phyloP scores from a whole-genome alignment of 257 asterid species.

The Salvia splendens region DNA sequence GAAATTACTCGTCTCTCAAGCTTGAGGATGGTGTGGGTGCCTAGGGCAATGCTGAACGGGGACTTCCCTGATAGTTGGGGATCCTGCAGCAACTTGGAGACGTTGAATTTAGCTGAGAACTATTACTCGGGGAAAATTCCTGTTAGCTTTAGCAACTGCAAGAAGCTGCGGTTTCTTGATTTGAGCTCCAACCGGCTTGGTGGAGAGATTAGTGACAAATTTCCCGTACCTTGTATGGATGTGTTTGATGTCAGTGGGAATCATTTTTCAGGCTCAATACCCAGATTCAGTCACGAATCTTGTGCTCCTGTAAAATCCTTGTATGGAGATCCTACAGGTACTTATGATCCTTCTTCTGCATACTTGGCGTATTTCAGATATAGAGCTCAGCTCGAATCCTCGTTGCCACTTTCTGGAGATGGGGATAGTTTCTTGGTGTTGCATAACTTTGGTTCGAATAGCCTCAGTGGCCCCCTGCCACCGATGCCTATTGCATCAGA shows the following conservation, averaged over 20 bases:
- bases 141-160: constrained; percentile 57
- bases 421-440: constrained; percentile 45
- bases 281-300: constrained; percentile 47
- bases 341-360: constrained; percentile 55
- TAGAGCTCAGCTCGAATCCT: constrained; percentile 43
- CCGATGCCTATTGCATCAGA: constrained; percentile 64
- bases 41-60: constrained; percentile 72
- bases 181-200: constrained; percentile 71
- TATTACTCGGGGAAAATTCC: constrained; percentile 54
- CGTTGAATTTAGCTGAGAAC: constrained; percentile 80
- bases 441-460: constrained; percentile 74
- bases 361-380: constrained; percentile 57
- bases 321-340: constrained; percentile 25
- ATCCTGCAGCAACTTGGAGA: constrained; percentile 68
- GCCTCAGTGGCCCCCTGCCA: constrained; percentile 53
- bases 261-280: constrained; percentile 68
- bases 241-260: constrained; percentile 79
- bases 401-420: constrained; percentile 44
- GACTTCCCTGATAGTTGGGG: constrained; percentile 72
- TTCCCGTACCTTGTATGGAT: constrained; percentile 87
- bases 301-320: constrained; percentile 46
- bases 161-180: constrained; percentile 74
- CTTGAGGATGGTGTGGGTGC: constrained; percentile 92
- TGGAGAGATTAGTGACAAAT: constrained; percentile 58
- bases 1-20: constrained; percentile 57